phyloP scores from a whole-genome alignment of 192 early-diverging fungal species.

The Physocladia obscura region DNA sequence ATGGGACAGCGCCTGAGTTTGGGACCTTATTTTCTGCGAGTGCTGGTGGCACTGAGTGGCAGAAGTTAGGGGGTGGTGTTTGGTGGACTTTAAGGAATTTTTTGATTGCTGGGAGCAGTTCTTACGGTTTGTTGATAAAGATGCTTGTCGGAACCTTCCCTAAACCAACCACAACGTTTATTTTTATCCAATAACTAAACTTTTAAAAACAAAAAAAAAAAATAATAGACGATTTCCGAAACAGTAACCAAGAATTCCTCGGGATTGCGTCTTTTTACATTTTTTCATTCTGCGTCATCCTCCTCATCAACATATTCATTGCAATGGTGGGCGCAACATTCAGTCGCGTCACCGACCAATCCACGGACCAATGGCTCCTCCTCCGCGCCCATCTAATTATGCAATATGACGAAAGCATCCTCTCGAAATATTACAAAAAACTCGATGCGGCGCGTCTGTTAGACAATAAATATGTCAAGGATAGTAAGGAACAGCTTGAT shows the following conservation, averaged over 20 bases:
- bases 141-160: too few species aligned
- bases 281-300: constrained; percentile 1
- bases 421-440: background rate
- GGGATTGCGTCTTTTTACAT: background rate
- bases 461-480: too few species aligned
- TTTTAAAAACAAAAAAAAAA: background rate
- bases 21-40: too few species aligned
- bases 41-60: constrained; percentile 1
- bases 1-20: background rate
- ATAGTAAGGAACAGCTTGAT: too few species aligned
- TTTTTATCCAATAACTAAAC: too few species aligned
- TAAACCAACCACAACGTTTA: too few species aligned
- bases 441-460: background rate
- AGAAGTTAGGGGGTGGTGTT: background rate
- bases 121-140: background rate
- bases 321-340: constrained; percentile 12
- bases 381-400: constrained; percentile 19
- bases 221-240: constrained; percentile 1
- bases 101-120: background rate
- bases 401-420: constrained; percentile 10
- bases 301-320: constrained; percentile 23
- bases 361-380: constrained; percentile 7
- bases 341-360: background rate
- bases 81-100: constrained; percentile 5
- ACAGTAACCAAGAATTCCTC: background rate